These are phyloP conservation scores for Ormosia emarginata DNA, from an alignment of 306 rosid genomes.

Conservation along the genomic window DNA sequence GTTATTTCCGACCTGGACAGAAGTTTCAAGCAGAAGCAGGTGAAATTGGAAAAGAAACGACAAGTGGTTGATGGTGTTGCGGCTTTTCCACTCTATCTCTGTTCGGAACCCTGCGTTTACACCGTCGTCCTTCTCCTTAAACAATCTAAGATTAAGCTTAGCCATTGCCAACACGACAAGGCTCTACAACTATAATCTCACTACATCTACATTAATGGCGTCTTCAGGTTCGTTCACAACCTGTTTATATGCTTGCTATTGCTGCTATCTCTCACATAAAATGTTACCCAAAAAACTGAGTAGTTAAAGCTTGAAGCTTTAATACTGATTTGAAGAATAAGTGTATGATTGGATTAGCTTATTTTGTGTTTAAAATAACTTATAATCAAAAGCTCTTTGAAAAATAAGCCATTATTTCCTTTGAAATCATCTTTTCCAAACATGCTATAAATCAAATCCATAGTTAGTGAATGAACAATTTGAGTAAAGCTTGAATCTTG, in stretches of 20 bases:
- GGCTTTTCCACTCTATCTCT: background rate
- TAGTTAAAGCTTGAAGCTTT: background rate
- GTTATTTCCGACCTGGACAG: background rate
- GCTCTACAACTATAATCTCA: conserved; percentile 7
- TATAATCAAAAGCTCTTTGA: too few species aligned
- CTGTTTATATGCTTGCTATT: background rate
- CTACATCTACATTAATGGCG: conserved; percentile 17
- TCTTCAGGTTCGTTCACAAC: conserved; percentile 40
- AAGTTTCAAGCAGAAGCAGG: background rate
- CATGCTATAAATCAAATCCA: background rate
- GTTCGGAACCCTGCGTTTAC: conserved; percentile 10
- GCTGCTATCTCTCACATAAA: background rate
- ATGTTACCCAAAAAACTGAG: background rate
- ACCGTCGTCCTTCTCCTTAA: background rate
- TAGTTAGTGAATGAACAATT: conserved; percentile 5
- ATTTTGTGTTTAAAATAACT: too few species aligned
- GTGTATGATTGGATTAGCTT: too few species aligned
- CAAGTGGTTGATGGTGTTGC: conserved; percentile 29
- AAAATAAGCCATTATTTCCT: too few species aligned
- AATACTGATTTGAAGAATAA: too few species aligned
- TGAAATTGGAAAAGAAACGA: background rate
- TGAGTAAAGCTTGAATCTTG: conserved; percentile 4
- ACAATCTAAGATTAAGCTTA: background rate
- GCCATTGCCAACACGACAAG: background rate
- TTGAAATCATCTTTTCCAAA: too few species aligned